Evolutionary conservation across 2,329 filamentous ascomycete species (phyloP).

Genomic region (Venturia oleaginea): DNA sequence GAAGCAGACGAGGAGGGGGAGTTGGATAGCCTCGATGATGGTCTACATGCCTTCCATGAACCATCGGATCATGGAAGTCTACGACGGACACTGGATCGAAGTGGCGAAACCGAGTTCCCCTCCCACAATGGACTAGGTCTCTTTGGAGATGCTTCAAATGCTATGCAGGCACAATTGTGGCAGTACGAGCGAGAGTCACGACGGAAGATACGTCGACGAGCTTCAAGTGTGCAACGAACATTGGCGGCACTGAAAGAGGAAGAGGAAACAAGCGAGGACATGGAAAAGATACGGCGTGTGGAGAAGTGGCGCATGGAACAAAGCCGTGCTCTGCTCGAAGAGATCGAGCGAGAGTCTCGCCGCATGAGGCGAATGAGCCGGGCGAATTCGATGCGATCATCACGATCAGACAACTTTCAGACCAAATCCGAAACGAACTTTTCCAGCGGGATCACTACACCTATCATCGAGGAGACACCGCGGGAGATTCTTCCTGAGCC

Average conservation of each 20-base stretch:
- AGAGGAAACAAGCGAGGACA: slow-evolving; percentile 45
- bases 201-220: slow-evolving; percentile 32
- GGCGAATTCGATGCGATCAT: slow-evolving; percentile 30
- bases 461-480: neutral
- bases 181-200: slow-evolving; percentile 76
- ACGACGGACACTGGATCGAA: slow-evolving; percentile 42
- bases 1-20: slow-evolving; percentile 55
- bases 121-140: slow-evolving; percentile 85
- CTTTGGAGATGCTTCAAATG: slow-evolving; percentile 45
- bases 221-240: slow-evolving; percentile 48
- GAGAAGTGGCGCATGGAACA: slow-evolving; percentile 91
- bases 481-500: neutral
- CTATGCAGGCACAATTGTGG: slow-evolving; percentile 75
- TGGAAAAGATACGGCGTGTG: slow-evolving; percentile 73
- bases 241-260: slow-evolving; percentile 47
- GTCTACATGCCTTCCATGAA: slow-evolving; percentile 78
- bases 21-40: slow-evolving; percentile 87
- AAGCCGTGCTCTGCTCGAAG: slow-evolving; percentile 72
- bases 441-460: slow-evolving; percentile 1
- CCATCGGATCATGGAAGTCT: slow-evolving; percentile 34
- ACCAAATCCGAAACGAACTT: slow-evolving; percentile 12
- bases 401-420: neutral
- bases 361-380: slow-evolving; percentile 51
- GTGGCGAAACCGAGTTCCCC: slow-evolving; percentile 65
- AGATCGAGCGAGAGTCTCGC: slow-evolving; percentile 79